phyloP scores from a whole-genome alignment of 768 basidiomycete species.

The Postia placenta region DNA sequence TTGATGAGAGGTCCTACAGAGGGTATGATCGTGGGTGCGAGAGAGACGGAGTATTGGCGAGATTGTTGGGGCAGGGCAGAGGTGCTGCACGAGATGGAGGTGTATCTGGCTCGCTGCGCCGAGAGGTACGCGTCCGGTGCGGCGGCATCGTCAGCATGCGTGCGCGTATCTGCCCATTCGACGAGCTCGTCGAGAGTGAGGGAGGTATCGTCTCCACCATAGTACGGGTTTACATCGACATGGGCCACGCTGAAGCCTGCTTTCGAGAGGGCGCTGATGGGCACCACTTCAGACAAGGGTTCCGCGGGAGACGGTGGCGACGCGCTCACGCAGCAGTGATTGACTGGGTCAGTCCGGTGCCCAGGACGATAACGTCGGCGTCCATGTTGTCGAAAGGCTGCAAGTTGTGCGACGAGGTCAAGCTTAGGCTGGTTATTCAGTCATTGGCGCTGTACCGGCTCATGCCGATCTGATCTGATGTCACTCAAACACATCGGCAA shows the following conservation, averaged over 20 bases:
- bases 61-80: slow-evolving; percentile 42
- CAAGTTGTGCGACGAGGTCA: too few species aligned
- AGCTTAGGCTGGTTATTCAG: too few species aligned
- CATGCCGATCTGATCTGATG: too few species aligned
- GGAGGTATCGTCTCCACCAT: slow-evolving; percentile 79
- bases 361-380: slow-evolving; percentile 66
- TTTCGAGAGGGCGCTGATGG: slow-evolving; percentile 75
- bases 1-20: slow-evolving; percentile 75
- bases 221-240: slow-evolving; percentile 78
- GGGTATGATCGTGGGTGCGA: slow-evolving; percentile 79
- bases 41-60: slow-evolving; percentile 78
- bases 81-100: slow-evolving; percentile 38
- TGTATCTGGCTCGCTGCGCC: slow-evolving; percentile 28
- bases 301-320: slow-evolving; percentile 4
- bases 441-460: too few species aligned
- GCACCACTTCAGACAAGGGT: slow-evolving; percentile 4
- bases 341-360: slow-evolving; percentile 81
- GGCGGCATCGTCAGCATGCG: slow-evolving; percentile 12
- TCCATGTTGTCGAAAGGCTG: slow-evolving; percentile 29
- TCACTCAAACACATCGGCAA: too few species aligned
- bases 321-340: slow-evolving; percentile 80
- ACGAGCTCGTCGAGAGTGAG: slow-evolving; percentile 77
- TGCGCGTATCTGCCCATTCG: slow-evolving; percentile 51
- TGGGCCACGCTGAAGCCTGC: slow-evolving; percentile 86
- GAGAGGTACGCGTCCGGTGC: slow-evolving; percentile 16